Conservation (phyloP, 306 rosid genomes). For the Lithocarpus polystachyus region DNA sequence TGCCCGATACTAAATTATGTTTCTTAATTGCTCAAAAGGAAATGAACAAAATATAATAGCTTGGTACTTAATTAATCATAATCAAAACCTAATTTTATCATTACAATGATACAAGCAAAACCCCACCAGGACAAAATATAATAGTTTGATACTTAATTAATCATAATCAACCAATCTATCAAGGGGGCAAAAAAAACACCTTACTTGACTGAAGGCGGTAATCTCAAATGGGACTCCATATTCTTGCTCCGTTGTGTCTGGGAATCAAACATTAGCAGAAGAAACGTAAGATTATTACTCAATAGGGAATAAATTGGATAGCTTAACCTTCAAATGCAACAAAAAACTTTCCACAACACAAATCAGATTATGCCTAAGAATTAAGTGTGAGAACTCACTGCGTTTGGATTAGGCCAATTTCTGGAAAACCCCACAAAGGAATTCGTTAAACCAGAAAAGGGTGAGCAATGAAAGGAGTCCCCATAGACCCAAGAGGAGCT, state of each 20-base stretch:
- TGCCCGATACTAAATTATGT: background rate
- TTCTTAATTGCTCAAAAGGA: background rate
- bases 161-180: background rate
- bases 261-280: slow-evolving; percentile 2
- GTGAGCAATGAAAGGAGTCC: slow-evolving; percentile 24
- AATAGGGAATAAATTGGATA: background rate
- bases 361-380: background rate
- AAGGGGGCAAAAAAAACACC: background rate
- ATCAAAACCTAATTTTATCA: background rate
- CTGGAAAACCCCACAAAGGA: slow-evolving; percentile 24
- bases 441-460: slow-evolving; percentile 19
- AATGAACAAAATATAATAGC: background rate
- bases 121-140: background rate
- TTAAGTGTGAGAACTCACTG: slow-evolving; percentile 36
- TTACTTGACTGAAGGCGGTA: slow-evolving; percentile 46
- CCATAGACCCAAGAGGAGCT: slow-evolving; percentile 24
- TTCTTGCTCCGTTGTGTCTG: slow-evolving; percentile 35
- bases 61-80: too few relatives aligned
- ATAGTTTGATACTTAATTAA: background rate
- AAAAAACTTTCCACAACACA: background rate
- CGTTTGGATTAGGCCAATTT: slow-evolving; percentile 25
- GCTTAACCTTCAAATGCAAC: background rate
- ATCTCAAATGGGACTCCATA: slow-evolving; percentile 22
- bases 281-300: background rate
- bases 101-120: background rate